A percentile compares a stretch with the other conserved stretches of the same genome.
These are phyloP conservation scores for Beverwykella pulmonaria DNA, from an alignment of 495 filamentous ascomycete genomes.

Conservation along the genomic window DNA sequence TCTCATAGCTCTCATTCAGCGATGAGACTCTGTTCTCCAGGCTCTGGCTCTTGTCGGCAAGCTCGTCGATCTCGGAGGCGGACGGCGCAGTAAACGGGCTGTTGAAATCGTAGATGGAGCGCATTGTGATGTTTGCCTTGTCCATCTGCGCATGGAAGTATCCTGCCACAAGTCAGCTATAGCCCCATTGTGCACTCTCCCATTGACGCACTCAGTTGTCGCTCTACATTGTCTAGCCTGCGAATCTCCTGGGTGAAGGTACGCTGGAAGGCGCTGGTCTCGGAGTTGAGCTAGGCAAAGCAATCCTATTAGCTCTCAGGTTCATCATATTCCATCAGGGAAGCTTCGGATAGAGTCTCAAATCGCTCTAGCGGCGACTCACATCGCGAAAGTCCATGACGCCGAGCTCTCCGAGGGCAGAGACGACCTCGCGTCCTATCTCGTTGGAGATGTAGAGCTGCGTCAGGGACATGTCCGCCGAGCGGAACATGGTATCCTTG, in stretches of 20 bases:
- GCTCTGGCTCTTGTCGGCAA: constrained; percentile 86
- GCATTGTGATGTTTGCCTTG: constrained; percentile 80
- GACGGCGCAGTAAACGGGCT: constrained; percentile 81
- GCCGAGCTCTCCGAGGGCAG: constrained; percentile 92
- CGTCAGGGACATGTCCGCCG: constrained; percentile 99
- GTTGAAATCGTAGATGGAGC: constrained; percentile 80
- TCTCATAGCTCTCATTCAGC: constrained; percentile 96
- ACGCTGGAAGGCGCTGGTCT: constrained; percentile 90
- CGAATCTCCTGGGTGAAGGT: constrained; percentile 98
- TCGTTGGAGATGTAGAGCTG: constrained; percentile 99
- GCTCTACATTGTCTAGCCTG: constrained; percentile 94
- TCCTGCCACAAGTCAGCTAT: constrained; percentile 52
- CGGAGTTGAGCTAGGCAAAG: constrained; percentile 71
- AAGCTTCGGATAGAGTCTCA: constrained; percentile 11
- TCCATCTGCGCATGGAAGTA: constrained; percentile 96
- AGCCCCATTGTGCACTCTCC: neutral
- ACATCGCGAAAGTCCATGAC: constrained; percentile 97
- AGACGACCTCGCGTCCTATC: constrained; percentile 96
- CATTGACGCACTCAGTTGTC: constrained; percentile 79
- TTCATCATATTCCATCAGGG: constrained; percentile 18
- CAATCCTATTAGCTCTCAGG: constrained; percentile 22
- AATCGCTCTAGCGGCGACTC: constrained; percentile 45
- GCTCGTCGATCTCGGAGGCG: constrained; percentile 91
- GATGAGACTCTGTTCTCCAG: constrained; percentile 89
- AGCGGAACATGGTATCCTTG: constrained; percentile 96